A percentile compares a stretch with the other conserved stretches of the same genome.
Evolutionary conservation across 495 filamentous ascomycete genomes (phyloP).

Genomic region (Aspergillus nidulans): DNA sequence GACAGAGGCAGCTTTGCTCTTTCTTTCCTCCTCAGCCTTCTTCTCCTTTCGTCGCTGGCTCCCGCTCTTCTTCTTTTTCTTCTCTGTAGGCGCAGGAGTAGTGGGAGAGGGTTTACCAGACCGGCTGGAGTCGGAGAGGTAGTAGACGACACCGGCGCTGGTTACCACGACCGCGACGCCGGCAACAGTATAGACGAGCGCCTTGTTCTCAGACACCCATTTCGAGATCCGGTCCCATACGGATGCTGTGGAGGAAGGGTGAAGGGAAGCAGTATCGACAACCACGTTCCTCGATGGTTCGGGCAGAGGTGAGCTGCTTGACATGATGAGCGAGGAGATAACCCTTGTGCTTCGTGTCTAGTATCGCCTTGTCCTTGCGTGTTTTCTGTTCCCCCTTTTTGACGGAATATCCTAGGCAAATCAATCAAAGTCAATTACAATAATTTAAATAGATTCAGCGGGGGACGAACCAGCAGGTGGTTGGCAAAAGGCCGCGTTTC

Average conservation of each 20-base stretch:
- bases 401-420: slow-evolving; percentile 7
- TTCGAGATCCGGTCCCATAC: slow-evolving; percentile 83
- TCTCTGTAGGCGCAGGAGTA: slow-evolving; percentile 27
- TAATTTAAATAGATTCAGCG: not conserved
- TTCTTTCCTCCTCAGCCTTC: slow-evolving; percentile 68
- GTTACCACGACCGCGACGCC: slow-evolving; percentile 89
- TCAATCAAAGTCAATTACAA: slow-evolving; percentile 4
- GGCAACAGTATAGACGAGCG: slow-evolving; percentile 89
- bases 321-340: slow-evolving; percentile 34
- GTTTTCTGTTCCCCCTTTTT: slow-evolving; percentile 5
- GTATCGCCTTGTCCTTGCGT: slow-evolving; percentile 1
- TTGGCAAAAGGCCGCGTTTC: slow-evolving; percentile 20
- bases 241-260: slow-evolving; percentile 56
- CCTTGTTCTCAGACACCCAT: slow-evolving; percentile 95
- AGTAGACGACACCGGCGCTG: slow-evolving; percentile 87
- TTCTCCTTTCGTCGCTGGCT: slow-evolving; percentile 58
- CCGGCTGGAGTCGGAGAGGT: slow-evolving; percentile 54
- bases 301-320: slow-evolving; percentile 37
- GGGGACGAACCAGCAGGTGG: slow-evolving; percentile 19
- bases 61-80: slow-evolving; percentile 62
- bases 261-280: slow-evolving; percentile 46
- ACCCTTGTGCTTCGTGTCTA: slow-evolving; percentile 14
- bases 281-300: slow-evolving; percentile 40
- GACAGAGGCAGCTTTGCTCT: slow-evolving; percentile 44
- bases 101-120: slow-evolving; percentile 14